Evolutionary conservation across 768 basidiomycete genomes (phyloP), one percentile per base, ranked within the genome.

Genomic region (Auriscalpium orientale): DNA sequence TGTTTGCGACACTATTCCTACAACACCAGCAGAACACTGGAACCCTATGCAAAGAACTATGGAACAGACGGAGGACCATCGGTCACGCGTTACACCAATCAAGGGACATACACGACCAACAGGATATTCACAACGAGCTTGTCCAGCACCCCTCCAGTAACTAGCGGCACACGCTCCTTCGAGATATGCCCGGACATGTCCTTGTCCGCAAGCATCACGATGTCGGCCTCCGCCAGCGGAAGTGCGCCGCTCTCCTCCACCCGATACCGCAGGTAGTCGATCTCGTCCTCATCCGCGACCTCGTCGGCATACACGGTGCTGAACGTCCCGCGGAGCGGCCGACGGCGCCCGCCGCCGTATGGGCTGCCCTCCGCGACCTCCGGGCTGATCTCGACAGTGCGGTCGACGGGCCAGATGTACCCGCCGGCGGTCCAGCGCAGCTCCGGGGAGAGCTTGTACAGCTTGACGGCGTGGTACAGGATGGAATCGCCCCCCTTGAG

Each of bases 371-470:
- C 58, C 55, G 74, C 69, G 40, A 83, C 80, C 51, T 72, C 73
- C 40, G 75, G 75, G 54, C 59, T 56, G 35, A 80, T 77, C 63
- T 90, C 86, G 18, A 90, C 84, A 0, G 80, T 78, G 51, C 80
- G 79, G 63, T 87, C 85, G 22, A 81, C 74, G 0, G 88, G 83
- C 89, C 90, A 91, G 58, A 91, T 76, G 67, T 86, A 90, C 18
- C 88, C 88, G 2, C 88, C 89, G 35, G 90, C 89, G 16, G 84
- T 82, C 85, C 87, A 91, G 57, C 86, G 86, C 1, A 91, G 76
- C 58, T 86, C 86, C 0, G 87, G 86, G 1, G 72, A 68, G 47
- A 91, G 80, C 57, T 89, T 89, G 74, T 83, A 89, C 40, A 85
- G 68, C 67, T 87, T 89, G 66, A 91, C 71, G 3, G 88, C 85